phyloP scores from a whole-genome alignment of 345 rosid species.

The Lepidium africanum region DNA sequence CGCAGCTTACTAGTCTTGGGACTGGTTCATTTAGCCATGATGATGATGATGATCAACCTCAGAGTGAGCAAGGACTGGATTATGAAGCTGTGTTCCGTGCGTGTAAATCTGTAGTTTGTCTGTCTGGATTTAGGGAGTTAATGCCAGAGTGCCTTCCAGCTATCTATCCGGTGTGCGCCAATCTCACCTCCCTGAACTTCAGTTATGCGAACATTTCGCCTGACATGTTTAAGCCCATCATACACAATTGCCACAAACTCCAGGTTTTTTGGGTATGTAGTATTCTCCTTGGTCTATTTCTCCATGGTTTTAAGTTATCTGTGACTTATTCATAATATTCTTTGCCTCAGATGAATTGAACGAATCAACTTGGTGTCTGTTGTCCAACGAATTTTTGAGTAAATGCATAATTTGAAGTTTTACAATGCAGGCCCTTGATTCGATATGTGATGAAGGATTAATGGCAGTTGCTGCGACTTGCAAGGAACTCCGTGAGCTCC shows the following conservation, averaged over 20 bases:
- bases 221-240: conserved; percentile 69
- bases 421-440: conserved; percentile 70
- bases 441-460: conserved; percentile 83
- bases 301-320: background rate
- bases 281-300: background rate
- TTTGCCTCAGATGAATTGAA: background rate
- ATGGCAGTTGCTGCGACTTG: conserved; percentile 71
- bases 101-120: conserved; percentile 61
- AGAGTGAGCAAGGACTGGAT: conserved; percentile 45
- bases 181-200: conserved; percentile 75
- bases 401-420: conserved; percentile 18
- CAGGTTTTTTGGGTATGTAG: conserved; percentile 79
- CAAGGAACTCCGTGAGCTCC: conserved; percentile 75
- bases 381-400: background rate
- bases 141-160: conserved; percentile 58
- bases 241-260: conserved; percentile 64
- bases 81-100: conserved; percentile 58
- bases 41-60: conserved; percentile 34
- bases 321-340: background rate
- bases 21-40: conserved; percentile 62
- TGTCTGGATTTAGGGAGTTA: conserved; percentile 77
- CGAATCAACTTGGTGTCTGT: background rate
- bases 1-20: conserved; percentile 78
- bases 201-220: conserved; percentile 75
- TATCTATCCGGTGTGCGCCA: conserved; percentile 64